Percentiles rank a stretch among this genome's conserved stretches.
Evolutionary conservation across 768 basidiomycete genomes (phyloP).

Genomic region (Leccinum longicurvipes): DNA sequence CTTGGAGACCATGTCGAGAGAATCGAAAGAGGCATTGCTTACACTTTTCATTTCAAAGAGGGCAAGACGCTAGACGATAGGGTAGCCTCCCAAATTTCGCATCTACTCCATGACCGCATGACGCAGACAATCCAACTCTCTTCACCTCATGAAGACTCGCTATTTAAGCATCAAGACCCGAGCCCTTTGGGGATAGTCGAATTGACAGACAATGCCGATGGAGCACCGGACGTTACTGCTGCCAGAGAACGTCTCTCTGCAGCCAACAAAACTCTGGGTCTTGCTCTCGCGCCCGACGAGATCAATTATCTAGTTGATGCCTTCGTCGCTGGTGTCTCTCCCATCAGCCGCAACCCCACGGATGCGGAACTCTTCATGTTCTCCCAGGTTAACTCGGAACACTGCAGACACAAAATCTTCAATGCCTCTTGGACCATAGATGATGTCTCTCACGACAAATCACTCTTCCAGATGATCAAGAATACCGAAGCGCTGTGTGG

Average conservation of each 20-base stretch:
- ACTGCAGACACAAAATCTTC: conserved; percentile 99
- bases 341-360: conserved; percentile 82
- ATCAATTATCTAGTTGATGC: conserved; percentile 90
- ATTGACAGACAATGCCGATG: conserved; percentile 37
- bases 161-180: conserved; percentile 63
- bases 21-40: conserved; percentile 81
- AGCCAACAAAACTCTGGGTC: conserved; percentile 83
- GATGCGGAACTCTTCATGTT: conserved; percentile 99
- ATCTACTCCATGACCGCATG: conserved; percentile 93
- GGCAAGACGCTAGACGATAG: conserved; percentile 40
- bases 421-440: conserved; percentile 96
- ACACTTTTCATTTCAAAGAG: conserved; percentile 52
- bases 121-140: conserved; percentile 72
- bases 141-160: conserved; percentile 51
- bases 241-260: conserved; percentile 63
- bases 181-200: conserved; percentile 70
- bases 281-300: conserved; percentile 87
- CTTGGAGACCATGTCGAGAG: conserved; percentile 77
- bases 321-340: conserved; percentile 66
- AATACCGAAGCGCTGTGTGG: conserved; percentile 84
- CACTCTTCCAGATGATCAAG: conserved; percentile 95
- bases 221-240: conserved; percentile 27
- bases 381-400: conserved; percentile 99
- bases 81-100: conserved; percentile 53
- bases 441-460: conserved; percentile 54